phyloP scores from a whole-genome alignment of 2,329 filamentous ascomycete species.

The Xylariales sp. region DNA sequence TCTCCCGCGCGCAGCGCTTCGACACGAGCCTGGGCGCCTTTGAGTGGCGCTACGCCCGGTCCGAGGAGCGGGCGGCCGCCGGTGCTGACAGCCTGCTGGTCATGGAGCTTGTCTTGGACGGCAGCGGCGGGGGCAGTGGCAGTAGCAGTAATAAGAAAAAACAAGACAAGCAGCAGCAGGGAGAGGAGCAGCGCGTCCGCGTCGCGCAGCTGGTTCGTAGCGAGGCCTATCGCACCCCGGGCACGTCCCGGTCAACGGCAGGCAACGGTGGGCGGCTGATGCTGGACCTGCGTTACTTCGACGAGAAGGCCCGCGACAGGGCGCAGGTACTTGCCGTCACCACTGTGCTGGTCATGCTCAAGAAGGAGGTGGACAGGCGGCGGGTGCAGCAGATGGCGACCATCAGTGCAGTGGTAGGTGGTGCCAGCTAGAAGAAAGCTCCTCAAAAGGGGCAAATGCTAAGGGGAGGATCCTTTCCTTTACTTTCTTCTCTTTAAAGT shows the following conservation, averaged over 20 bases:
- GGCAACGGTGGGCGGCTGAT: conserved; percentile 47
- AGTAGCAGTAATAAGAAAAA: conserved; percentile 13
- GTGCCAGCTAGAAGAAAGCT: no score
- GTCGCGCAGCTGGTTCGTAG: conserved; percentile 42
- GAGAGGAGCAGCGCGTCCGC: conserved; percentile 22
- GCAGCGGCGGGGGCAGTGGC: background rate
- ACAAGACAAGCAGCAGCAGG: conserved; percentile 3
- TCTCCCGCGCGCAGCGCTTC: conserved; percentile 36
- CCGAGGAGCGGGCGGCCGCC: conserved; percentile 37
- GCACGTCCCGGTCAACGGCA: conserved; percentile 31
- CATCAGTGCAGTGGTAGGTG: no score
- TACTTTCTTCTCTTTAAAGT: no score
- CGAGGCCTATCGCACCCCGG: conserved; percentile 31
- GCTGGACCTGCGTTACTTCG: conserved; percentile 34
- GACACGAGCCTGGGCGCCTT: conserved; percentile 44
- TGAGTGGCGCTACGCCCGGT: conserved; percentile 51
- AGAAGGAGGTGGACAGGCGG: conserved; percentile 60
- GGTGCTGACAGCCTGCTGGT: conserved; percentile 42
- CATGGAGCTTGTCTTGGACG: conserved; percentile 39
- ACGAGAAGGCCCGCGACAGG: conserved; percentile 28
- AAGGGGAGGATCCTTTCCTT: no score
- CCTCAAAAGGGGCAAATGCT: no score
- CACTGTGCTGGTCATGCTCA: conserved; percentile 58
- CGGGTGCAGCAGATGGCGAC: conserved; percentile 47
- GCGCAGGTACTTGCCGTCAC: conserved; percentile 47